A percentile compares a stretch with the other conserved stretches of the same genome.
Conservation (phyloP, 2,329 filamentous ascomycete species). For the Ophiocordyceps australis region DNA sequence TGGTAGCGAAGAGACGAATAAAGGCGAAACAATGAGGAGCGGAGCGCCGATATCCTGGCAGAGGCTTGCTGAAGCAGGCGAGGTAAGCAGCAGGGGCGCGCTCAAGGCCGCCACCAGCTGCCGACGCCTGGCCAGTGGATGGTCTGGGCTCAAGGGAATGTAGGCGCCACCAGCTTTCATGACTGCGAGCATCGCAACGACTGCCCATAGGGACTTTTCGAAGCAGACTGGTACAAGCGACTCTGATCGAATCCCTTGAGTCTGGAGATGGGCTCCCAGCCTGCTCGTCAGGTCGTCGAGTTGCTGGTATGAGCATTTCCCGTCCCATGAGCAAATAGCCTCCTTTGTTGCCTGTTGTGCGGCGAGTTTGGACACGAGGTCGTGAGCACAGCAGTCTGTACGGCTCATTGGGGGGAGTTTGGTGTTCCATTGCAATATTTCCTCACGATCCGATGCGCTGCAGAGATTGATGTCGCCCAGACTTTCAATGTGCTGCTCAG, state of each 20-base stretch:
- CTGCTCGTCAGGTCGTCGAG: conserved; percentile 7
- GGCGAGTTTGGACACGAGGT: too few relatives aligned
- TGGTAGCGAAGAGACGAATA: too few relatives aligned
- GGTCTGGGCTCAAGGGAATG: conserved; percentile 9
- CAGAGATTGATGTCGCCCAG: too few relatives aligned
- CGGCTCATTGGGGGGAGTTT: too few relatives aligned
- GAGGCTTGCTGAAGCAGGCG: conserved; percentile 39
- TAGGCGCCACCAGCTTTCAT: conserved; percentile 7
- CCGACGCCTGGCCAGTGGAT: conserved; percentile 6
- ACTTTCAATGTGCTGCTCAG: too few relatives aligned
- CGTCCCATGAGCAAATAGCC: conserved; percentile 25
- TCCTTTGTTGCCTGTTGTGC: too few relatives aligned
- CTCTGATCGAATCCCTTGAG: conserved; percentile 9
- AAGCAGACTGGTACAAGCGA: conserved; percentile 6
- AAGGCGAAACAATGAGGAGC: too few relatives aligned
- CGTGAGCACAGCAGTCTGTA: too few relatives aligned
- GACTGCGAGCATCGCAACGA: conserved; percentile 7
- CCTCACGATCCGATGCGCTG: too few relatives aligned
- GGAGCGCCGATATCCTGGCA: conserved; percentile 35
- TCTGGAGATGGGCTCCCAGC: conserved; percentile 3
- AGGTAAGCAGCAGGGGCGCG: conserved; percentile 32
- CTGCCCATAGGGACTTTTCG: conserved; percentile 7
- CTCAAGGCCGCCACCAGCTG: conserved; percentile 28
- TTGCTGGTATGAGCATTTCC: conserved; percentile 19
- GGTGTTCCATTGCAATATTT: too few relatives aligned